These are phyloP conservation scores for Pleurotus tuoliensis DNA, from an alignment of 768 basidiomycete species.

Conservation along the genomic window DNA sequence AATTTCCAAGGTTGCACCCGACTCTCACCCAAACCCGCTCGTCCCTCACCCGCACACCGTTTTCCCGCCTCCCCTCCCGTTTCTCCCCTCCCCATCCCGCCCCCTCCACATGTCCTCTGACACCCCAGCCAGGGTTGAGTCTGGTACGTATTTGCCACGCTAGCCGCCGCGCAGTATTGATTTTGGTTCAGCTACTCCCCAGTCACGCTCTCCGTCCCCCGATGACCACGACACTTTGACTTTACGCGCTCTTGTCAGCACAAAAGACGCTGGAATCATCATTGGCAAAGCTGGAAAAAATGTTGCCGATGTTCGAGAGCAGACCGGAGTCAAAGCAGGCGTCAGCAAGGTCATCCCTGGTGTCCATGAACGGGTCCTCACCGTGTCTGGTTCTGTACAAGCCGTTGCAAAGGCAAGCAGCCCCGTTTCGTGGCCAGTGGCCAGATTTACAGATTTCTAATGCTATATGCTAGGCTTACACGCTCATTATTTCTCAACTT, in stretches of 20 bases:
- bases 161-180: constrained; percentile 5
- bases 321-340: constrained; percentile 96
- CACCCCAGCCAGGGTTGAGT: constrained; percentile 48
- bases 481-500: constrained; percentile 90
- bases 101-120: constrained; percentile 61
- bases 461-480: constrained; percentile 69
- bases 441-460: constrained; percentile 8
- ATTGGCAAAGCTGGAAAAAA: constrained; percentile 97
- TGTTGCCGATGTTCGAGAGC: constrained; percentile 93
- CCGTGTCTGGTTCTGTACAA: constrained; percentile 89
- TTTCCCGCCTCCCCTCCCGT: constrained; percentile 22
- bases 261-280: constrained; percentile 96
- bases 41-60: constrained; percentile 12
- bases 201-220: constrained; percentile 76
- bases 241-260: constrained; percentile 91
- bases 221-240: constrained; percentile 68
- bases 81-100: constrained; percentile 23
- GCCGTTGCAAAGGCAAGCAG: constrained; percentile 77
- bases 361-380: constrained; percentile 96
- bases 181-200: constrained; percentile 42
- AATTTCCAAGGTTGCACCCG: background rate
- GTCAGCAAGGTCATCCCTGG: constrained; percentile 98
- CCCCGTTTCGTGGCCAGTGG: constrained; percentile 11
- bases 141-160: constrained; percentile 37
- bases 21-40: constrained; percentile 22